Base-by-base conservation (phyloP, 306 rosid species). In the Inga leiocalycina region DNA sequence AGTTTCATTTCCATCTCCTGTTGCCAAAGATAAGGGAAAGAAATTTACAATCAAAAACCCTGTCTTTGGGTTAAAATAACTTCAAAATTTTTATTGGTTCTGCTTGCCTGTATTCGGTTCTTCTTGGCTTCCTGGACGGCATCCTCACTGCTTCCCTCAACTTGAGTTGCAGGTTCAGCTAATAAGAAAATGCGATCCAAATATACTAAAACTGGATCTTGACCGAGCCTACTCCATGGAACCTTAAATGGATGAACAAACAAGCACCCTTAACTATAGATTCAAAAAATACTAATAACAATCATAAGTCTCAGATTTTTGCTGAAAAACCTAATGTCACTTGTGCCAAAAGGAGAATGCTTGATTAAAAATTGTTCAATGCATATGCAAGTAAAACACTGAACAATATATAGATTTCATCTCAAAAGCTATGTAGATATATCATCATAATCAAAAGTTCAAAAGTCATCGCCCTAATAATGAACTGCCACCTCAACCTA, bases 191-290 rank as follows among this genome's bases (percentile, higher is more conserved):
- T 96, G 59, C 95, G 93, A 88, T 96, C 99, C 88, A 96, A 83
- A 81, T 83, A 90, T 71, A 96, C 98, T 81, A 96, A 82, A 57
- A 96, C 99, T 19, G 99, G 97, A 90, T 96, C 99, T 87, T 96
- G 97, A 81, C 99, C 99, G 72, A 96, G 99, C 91, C 94, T 91
- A 88, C 98, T 96, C 99, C 99, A 96, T 35, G 99, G 99, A 86
- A 96, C 99, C 99, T 96, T 68, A 52, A 30, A 56, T 41, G 54
- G 44, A 81, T 85, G 78, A 71, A 41, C 54, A 81, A 43, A 43
- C 73, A 83, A 54, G 81, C 76, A 27, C 19, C 56, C 80, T n/a
- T 65, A 85, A 71, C 83, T 61, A 75, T 30, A 51, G 45, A 61
- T 82, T 74, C 52, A 75, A 75, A 56, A 75, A 20, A 5, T 1